phyloP scores from a whole-genome alignment of 352 stramenopile species.

The Phytophthora europaea region DNA sequence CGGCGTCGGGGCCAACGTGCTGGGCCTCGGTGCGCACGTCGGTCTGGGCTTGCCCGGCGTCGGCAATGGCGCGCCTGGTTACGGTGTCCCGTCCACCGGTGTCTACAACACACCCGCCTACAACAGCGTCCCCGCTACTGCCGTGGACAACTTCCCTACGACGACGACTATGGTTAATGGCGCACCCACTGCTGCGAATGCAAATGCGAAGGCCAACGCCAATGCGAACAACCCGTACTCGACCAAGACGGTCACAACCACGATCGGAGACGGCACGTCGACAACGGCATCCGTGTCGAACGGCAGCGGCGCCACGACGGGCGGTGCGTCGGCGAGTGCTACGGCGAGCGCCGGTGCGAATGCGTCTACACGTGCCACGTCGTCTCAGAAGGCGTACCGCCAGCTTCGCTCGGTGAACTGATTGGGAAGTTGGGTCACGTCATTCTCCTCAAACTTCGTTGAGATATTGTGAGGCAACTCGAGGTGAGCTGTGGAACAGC shows the following conservation, averaged over 20 bases:
- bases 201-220: not conserved
- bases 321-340: conserved; percentile 8
- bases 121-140: not conserved
- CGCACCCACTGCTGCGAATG: not conserved
- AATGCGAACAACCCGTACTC: conserved; percentile 3
- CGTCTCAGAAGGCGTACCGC: not conserved
- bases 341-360: no score
- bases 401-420: not conserved
- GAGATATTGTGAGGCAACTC: not conserved
- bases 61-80: not conserved
- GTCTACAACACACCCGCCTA: not conserved
- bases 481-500: no score
- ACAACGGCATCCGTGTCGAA: not conserved
- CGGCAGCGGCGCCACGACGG: not conserved
- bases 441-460: not conserved
- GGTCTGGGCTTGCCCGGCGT: not conserved
- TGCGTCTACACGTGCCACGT: not conserved
- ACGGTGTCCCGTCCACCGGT: not conserved
- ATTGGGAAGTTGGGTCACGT: not conserved
- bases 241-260: conserved; percentile 7
- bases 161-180: not conserved
- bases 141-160: not conserved
- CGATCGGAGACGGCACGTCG: not conserved
- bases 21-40: not conserved
- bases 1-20: conserved; percentile 9